These are phyloP conservation scores for Metschnikowia aberdeeniae DNA, from an alignment of 805 yeast genomes.

Conservation along the genomic window DNA sequence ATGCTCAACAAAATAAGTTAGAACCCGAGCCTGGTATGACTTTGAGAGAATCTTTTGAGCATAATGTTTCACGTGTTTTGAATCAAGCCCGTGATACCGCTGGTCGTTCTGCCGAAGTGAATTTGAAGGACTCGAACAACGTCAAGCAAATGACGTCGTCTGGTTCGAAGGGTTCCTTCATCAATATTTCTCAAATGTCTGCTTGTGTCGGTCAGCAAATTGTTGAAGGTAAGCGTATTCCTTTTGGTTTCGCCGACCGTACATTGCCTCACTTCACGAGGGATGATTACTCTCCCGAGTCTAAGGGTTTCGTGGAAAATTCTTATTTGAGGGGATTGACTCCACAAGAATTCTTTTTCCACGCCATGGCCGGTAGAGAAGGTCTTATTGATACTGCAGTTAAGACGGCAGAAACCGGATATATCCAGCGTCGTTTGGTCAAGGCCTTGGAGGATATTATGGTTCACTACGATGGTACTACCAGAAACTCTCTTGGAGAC, in stretches of 20 bases:
- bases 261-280: slow-evolving; percentile 96
- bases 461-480: slow-evolving; percentile 98
- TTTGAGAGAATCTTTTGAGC: slow-evolving; percentile 95
- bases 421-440: slow-evolving; percentile 95
- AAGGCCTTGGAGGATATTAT: slow-evolving; percentile 95
- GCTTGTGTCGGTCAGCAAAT: slow-evolving; percentile 99
- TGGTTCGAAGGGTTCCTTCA: slow-evolving; percentile 98
- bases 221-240: slow-evolving; percentile 99
- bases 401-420: slow-evolving; percentile 98
- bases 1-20: slow-evolving; percentile 83
- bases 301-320: slow-evolving; percentile 95
- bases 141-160: slow-evolving; percentile 99
- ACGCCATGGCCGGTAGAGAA: slow-evolving; percentile 99
- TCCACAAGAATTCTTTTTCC: slow-evolving; percentile 97
- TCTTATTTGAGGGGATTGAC: slow-evolving; percentile 90
- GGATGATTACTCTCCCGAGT: slow-evolving; percentile 98
- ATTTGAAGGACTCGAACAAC: slow-evolving; percentile 87
- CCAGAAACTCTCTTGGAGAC: slow-evolving; percentile 96
- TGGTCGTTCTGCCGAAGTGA: slow-evolving; percentile 97
- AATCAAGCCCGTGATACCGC: slow-evolving; percentile 99
- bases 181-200: slow-evolving; percentile 98
- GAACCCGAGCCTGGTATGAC: slow-evolving; percentile 99
- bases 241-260: slow-evolving; percentile 95
- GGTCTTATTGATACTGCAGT: slow-evolving; percentile 99
- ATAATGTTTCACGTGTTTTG: slow-evolving; percentile 88